Base-by-base conservation (phyloP, 2,329 filamentous ascomycete species). In the Phialophora verrucosa region DNA sequence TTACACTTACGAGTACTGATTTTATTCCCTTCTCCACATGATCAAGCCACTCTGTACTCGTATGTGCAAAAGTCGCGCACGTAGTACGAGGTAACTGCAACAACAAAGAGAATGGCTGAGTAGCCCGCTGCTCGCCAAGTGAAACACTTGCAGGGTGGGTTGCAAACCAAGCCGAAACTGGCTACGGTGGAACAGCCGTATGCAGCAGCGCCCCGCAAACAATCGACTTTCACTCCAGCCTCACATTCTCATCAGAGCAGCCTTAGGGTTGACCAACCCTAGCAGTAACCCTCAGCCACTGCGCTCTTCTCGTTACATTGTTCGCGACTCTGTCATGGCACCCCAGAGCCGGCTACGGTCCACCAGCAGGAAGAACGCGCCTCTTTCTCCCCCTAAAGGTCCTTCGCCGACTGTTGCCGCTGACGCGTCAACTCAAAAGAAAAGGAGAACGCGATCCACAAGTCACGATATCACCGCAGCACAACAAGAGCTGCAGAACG, bases 261-360 rank as follows among this genome's bases (percentile, higher is more conserved):
- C 64, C 44, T 58, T 49, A 59, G 32, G 67, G 67, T 65, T 67
- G 57, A 63, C 8, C 59, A 69, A 69, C 67, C 65, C 67, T 69
- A 67, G 44, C 50, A 50, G 8, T 32, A 20, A 35, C 12, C 51
- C 12, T 54, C n/a, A 10, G 14, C 62, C 50, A 49, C 57, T 8
- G 31, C 32, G n/a, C 51, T 44, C 58, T 42, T 23, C 60, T 60
- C 27, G 14, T 42, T 32, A 23, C 27, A 25, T 23, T 7, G 23
- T 17, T 42, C 44, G 23, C 50, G 17, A 32, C 27, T n/a, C 44
- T 59, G 51, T 35, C 14, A 70, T 70, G 69, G 42, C 68, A 32
- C 54, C 66, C 5, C 58, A 60, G 17, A 50, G 64, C 17, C 60
- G 56, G 1, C 57, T 55, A 56, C 64, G 66, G 17, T 70, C 70